Base-by-base conservation (phyloP, 2,329 filamentous ascomycete species). In the Incumbomyces delicatus region DNA sequence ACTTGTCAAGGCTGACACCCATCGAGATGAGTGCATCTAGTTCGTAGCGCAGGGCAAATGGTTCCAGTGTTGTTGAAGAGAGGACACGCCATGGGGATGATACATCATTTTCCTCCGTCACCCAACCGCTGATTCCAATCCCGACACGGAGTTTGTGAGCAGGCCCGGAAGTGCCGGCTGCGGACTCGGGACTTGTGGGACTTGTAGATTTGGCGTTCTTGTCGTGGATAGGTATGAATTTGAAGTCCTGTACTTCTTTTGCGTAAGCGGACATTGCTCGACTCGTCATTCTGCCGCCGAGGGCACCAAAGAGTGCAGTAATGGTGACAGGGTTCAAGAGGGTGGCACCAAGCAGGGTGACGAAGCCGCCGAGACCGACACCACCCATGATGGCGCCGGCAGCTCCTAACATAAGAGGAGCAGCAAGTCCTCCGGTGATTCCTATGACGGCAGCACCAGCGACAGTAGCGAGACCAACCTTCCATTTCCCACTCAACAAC, bases 181-280 rank as follows among this genome's bases (percentile, higher is more conserved):
- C 22, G 33, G 46, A 36, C 6, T 38, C 32, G 29, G 33, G 30
- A 2, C 3, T 29, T 14, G 33, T 7, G 34, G 35, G 11, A 17
- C 22, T 39, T 17, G 31, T 16, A 33, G 41, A 12, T 2, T 50
- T 30, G 35, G 41, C 37, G 6, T 27, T 68, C 61, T 37, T 70
- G 12, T 73, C 71, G 36, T 76, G 74, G 7, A 90, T 67, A 0
- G 84, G 82, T 6, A 90, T 61, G 56, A 94, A 82, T 0, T 76
- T 83, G 60, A 92, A 88, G 57, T 94, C 85, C 55, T 82, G 77
- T 11, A 92, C 79, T 51, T 90, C 84, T 58, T 79, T 79, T 12
- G 80, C 74, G 58, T 87, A 89, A 5, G 79, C 71, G 53, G 90
- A 84, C 70, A 92, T 81, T 68, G 85, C 83, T 64, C 87, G 81